phyloP scores from a whole-genome alignment of 306 rosid genomes.

The cucumber (Cucumis sativus) region Cucumber_9930_V3 NC_026659.2:30008501-30009000 shows the following conservation, averaged over 20 bases:
- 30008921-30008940: slow-evolving; percentile 54
- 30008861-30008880: slow-evolving; percentile 58
- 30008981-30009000: neutral
- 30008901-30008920: slow-evolving; percentile 88
- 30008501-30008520: neutral
- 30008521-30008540: neutral
- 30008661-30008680: neutral
- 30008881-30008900: slow-evolving; percentile 78
- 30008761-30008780: slow-evolving; percentile 80
- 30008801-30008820: slow-evolving; percentile 48
- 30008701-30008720: neutral
- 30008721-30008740: neutral
- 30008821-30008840: slow-evolving; percentile 30
- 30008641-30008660: neutral
- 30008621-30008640: neutral
- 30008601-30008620: neutral
- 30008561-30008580: neutral
- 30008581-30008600: neutral
- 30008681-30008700: neutral
- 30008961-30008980: slow-evolving; percentile 24
- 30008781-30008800: slow-evolving; percentile 93
- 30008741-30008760: slow-evolving; percentile 48
- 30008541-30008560: neutral
- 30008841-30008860: slow-evolving; percentile 30
- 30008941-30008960: slow-evolving; percentile 66